Evolutionary conservation across 1,284 basidiomycete genomes (phyloP), one percentile per base, ranked within the genome.

Genomic region (Heterobasidion occidentale): DNA sequence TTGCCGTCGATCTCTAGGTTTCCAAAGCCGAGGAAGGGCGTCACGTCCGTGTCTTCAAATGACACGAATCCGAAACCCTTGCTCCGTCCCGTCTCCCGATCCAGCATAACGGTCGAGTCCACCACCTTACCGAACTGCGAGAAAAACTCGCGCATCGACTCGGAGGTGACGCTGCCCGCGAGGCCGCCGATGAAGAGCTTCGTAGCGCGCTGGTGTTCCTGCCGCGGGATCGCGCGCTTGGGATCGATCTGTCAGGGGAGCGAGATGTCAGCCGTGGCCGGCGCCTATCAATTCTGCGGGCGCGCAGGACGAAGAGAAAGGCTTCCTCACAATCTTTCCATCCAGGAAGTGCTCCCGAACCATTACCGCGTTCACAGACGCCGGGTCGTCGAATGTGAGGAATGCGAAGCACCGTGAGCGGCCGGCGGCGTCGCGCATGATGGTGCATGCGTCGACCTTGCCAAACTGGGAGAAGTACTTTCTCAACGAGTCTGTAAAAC

Each of bases 21-120:
- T 9, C 89, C 89, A 57, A 91, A 89, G 7, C 87, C 87, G 62
- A 95, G 84, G 68, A 93, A 87, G 35, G 85, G 85, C 59, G 92
- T 86, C 46, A 95, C 92, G 61, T 90, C 85, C 9, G 87, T 86
- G 62, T 95, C 91, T 66, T 94, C 90, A 64, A 98, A 97, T 0
- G 94, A 97, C 19, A 99, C 88, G 67, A 99, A 99, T 0, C 97
- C 97, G 65, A 98, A 99, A 6, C 97, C 97, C 70, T 99, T 96
- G 72, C 92, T 94, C 51, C 95, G 77, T 36, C 92, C 91, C 15
- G 94, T 98, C 70, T 98, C 94, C 54, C 94, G 89, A 72, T 99
- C 97, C 66, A 98, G 83, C 97, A 99, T 99, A 66, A 99, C 93
- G 0, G 94, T 98, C 52, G 95, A 94, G 70, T 99, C 96, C 66